Conservation (phyloP, 2,329 filamentous ascomycete species). For the Fusarium sp. region DNA sequence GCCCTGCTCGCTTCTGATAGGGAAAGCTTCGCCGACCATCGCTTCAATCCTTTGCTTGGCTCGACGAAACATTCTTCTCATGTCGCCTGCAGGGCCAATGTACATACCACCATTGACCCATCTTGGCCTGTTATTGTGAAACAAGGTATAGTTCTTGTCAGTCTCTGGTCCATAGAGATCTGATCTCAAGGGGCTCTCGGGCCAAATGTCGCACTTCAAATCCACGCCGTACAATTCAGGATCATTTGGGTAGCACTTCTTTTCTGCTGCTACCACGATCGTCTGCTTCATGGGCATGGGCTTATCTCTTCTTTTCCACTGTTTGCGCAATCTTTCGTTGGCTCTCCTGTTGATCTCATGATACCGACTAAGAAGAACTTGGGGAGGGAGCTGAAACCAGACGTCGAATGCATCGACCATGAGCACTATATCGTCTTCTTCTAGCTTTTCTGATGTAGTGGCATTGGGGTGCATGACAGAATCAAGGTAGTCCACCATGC, state of each 20-base stretch:
- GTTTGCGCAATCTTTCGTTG: background rate
- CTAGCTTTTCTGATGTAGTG: background rate
- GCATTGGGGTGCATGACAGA: conserved; percentile 12
- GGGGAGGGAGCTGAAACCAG: conserved; percentile 15
- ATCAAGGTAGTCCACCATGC: conserved; percentile 1
- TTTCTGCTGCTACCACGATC: background rate
- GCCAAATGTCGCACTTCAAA: background rate
- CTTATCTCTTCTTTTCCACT: background rate
- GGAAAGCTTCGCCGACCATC: background rate
- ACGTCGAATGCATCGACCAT: conserved; percentile 8
- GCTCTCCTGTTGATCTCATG: conserved; percentile 17
- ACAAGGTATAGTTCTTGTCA: background rate
- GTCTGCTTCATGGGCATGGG: conserved; percentile 19
- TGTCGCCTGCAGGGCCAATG: conserved; percentile 12
- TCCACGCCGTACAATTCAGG: background rate
- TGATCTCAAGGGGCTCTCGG: background rate
- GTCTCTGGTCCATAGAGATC: conserved; percentile 4
- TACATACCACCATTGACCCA: conserved; percentile 19
- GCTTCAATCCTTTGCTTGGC: background rate
- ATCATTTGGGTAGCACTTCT: background rate
- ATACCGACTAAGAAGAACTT: conserved; percentile 18
- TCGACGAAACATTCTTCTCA: conserved; percentile 13
- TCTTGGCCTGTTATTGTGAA: background rate
- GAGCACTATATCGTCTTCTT: conserved; percentile 8
- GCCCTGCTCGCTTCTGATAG: background rate